These are phyloP conservation scores for Leersia perrieri DNA, from an alignment of 176 grass and related monocot genomes.

Conservation along the genomic window DNA sequence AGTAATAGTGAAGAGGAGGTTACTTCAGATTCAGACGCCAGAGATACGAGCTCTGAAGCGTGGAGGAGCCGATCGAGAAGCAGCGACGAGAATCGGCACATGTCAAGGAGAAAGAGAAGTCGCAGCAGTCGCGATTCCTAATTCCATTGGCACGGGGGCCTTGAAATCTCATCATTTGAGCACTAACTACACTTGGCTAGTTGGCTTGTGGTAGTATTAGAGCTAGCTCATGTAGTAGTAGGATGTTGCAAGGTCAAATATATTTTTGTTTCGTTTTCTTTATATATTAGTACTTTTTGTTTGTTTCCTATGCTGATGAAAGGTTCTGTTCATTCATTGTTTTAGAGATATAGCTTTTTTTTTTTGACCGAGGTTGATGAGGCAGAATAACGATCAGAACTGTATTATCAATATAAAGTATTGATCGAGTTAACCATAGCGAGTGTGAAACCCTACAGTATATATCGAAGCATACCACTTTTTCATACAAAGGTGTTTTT, in stretches of 20 bases:
- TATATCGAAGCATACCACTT: background rate
- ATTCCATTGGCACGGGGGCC: background rate
- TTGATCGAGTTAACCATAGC: background rate
- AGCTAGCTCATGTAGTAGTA: conserved; percentile 4
- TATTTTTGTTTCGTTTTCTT: background rate
- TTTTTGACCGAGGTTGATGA: too few species aligned
- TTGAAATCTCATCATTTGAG: background rate
- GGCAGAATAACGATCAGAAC: background rate
- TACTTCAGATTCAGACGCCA: conserved; percentile 9
- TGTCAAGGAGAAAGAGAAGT: conserved; percentile 14
- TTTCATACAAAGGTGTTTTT: background rate
- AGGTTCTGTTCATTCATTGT: background rate
- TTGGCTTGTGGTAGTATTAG: background rate
- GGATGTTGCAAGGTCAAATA: background rate
- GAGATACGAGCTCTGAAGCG: conserved; percentile 25
- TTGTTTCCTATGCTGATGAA: background rate
- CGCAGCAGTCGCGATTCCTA: background rate
- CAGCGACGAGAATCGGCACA: conserved; percentile 28
- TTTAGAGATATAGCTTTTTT: too few species aligned
- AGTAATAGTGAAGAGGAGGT: background rate
- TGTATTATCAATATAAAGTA: background rate
- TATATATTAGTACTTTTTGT: background rate
- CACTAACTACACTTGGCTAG: background rate
- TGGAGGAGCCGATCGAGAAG: conserved; percentile 26
- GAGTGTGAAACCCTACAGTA: background rate